These are phyloP conservation scores for Trichodelitschia bisporula DNA, from an alignment of 495 filamentous ascomycete genomes.

Conservation along the genomic window DNA sequence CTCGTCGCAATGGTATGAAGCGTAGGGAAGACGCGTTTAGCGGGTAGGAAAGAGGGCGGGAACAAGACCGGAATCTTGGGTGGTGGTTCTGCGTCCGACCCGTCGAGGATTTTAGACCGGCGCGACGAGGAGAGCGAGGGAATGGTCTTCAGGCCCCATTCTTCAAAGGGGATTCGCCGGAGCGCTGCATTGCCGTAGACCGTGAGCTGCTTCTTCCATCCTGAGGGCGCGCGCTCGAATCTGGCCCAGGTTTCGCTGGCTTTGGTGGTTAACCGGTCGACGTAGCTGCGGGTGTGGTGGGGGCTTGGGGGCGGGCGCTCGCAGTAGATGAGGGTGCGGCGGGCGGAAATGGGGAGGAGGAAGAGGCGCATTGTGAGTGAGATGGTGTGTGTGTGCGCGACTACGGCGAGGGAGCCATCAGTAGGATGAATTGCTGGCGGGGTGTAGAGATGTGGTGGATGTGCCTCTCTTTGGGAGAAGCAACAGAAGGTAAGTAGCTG, in stretches of 20 bases:
- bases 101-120: conserved; percentile 30
- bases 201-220: conserved; percentile 69
- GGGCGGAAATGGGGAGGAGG: conserved; percentile 80
- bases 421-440: too few species aligned
- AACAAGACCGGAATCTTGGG: conserved; percentile 49
- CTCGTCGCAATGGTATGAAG: conserved; percentile 50
- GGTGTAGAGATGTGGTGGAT: too few species aligned
- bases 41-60: conserved; percentile 40
- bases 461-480: too few species aligned
- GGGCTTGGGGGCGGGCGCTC: conserved; percentile 34
- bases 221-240: conserved; percentile 61
- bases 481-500: too few species aligned
- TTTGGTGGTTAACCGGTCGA: conserved; percentile 40
- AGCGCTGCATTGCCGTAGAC: conserved; percentile 66
- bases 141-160: conserved; percentile 93
- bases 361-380: conserved; percentile 99
- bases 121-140: conserved; percentile 52
- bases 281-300: conserved; percentile 22
- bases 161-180: conserved; percentile 75
- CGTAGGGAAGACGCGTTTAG: conserved; percentile 31
- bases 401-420: too few species aligned
- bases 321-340: conserved; percentile 81
- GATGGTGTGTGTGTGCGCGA: too few species aligned
- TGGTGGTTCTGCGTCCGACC: too few species aligned
- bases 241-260: conserved; percentile 50